Evolutionary conservation across 2,329 filamentous ascomycete species (phyloP).

Genomic region (Pyrenochaeta sp.): DNA sequence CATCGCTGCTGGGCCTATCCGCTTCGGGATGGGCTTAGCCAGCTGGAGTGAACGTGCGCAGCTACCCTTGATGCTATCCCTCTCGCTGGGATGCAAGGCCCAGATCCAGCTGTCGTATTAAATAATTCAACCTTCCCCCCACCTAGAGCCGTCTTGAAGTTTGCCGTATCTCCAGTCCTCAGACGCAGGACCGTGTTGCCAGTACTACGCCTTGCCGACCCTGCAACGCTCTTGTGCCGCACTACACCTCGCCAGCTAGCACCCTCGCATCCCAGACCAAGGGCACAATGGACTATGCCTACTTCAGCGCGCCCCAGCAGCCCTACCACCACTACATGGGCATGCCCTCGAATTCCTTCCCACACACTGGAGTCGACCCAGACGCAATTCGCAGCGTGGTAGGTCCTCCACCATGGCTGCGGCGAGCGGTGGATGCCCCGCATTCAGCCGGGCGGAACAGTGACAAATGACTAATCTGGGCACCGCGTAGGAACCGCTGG

Average conservation of each 20-base stretch:
- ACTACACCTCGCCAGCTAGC: not conserved
- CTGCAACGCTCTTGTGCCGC: not conserved
- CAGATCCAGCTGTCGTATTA: constrained; percentile 20
- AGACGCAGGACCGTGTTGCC: not conserved
- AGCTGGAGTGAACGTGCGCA: constrained; percentile 25
- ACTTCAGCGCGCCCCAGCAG: constrained; percentile 57
- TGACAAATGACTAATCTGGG: constrained; percentile 29
- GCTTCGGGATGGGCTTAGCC: constrained; percentile 11
- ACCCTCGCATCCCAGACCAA: not conserved
- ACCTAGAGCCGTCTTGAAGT: not conserved
- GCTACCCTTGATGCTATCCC: constrained; percentile 17
- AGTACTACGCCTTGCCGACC: not conserved
- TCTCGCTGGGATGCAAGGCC: constrained; percentile 20
- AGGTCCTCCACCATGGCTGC: constrained; percentile 16
- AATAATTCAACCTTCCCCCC: not conserved
- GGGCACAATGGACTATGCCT: constrained; percentile 67
- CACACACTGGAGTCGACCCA: constrained; percentile 45
- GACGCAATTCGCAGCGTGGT: constrained; percentile 48
- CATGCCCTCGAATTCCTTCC: constrained; percentile 51
- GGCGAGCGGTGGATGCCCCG: constrained; percentile 9
- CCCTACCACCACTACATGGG: constrained; percentile 59
- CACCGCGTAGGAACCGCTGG: constrained; percentile 53
- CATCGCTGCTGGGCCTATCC: constrained; percentile 10
- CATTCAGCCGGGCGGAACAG: constrained; percentile 8
- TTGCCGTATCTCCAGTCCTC: not conserved